Conservation (phyloP, 73 alveolate species). For the Vitrella brassicaformis region DNA sequence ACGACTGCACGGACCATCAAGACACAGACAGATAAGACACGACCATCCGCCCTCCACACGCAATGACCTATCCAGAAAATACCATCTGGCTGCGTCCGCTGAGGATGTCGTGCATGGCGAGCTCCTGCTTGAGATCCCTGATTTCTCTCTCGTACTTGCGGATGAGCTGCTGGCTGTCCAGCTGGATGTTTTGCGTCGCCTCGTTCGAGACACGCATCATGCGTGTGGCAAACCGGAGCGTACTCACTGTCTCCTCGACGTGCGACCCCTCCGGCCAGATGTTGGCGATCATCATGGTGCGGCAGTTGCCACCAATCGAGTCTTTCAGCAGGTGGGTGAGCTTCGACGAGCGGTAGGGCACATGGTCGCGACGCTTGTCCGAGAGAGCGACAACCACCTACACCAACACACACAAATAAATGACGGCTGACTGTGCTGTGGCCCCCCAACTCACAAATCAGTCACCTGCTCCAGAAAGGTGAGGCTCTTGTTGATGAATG, state of each 20-base stretch:
- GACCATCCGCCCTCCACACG: no score
- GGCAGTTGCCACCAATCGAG: conserved; percentile 98
- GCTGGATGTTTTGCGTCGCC: conserved; percentile 73
- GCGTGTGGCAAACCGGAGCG: conserved; percentile 93
- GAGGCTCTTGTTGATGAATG: conserved; percentile 89
- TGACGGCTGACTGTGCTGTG: no score
- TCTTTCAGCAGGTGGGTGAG: conserved; percentile 55
- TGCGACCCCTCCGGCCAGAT: conserved; percentile 94
- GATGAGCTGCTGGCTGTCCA: conserved; percentile 62
- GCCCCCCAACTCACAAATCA: no score
- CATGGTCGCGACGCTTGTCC: conserved; percentile 86
- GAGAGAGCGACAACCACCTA: conserved; percentile 93
- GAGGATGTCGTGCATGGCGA: conserved; percentile 97
- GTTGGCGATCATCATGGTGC: conserved; percentile 96
- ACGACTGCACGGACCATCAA: no score
- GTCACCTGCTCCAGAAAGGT: conserved; percentile 83
- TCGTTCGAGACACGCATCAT: conserved; percentile 94
- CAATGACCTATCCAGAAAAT: no score
- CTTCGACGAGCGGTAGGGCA: conserved; percentile 94
- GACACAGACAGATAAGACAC: no score
- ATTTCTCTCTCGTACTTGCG: conserved; percentile 84
- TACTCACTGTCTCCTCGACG: conserved; percentile 91
- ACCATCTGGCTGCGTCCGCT: conserved; percentile 85
- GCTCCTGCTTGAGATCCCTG: conserved; percentile 91
- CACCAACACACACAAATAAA: no score